These are phyloP conservation scores for Thalassiosira exigua DNA, from an alignment of 352 stramenopile genomes.

Conservation along the genomic window DNA sequence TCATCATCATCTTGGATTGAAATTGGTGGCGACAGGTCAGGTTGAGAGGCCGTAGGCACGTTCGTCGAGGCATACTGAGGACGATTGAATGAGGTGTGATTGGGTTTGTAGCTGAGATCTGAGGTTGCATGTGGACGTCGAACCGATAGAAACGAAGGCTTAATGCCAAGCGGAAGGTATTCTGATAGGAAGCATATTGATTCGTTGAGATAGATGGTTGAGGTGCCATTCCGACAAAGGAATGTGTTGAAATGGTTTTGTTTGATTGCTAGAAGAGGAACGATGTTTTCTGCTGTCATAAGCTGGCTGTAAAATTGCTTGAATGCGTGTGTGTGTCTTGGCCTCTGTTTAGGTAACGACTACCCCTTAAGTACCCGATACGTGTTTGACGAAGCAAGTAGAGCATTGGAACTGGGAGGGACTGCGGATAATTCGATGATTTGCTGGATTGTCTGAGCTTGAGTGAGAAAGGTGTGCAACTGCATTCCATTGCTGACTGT, in stretches of 20 bases:
- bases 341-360: no score
- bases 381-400: no score
- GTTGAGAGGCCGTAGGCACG: not conserved
- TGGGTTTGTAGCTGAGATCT: not conserved
- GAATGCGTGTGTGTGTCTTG: no score
- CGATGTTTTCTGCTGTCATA: not conserved
- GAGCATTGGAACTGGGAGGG: slow-evolving; percentile 1
- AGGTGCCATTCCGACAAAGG: not conserved
- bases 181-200: not conserved
- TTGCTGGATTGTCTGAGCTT: not conserved
- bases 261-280: not conserved
- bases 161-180: not conserved
- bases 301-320: not conserved
- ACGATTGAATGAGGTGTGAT: not conserved
- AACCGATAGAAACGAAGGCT: not conserved
- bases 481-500: not conserved
- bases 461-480: not conserved
- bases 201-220: not conserved
- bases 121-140: not conserved
- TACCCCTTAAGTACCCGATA: no score
- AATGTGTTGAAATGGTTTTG: slow-evolving; percentile 1
- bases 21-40: not conserved
- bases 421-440: slow-evolving; percentile 1
- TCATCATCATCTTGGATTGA: no score
- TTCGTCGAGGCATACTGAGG: not conserved